Evolutionary conservation across 2,329 filamentous ascomycete species (phyloP).

Genomic region (Cryphonectria carpinicola): DNA sequence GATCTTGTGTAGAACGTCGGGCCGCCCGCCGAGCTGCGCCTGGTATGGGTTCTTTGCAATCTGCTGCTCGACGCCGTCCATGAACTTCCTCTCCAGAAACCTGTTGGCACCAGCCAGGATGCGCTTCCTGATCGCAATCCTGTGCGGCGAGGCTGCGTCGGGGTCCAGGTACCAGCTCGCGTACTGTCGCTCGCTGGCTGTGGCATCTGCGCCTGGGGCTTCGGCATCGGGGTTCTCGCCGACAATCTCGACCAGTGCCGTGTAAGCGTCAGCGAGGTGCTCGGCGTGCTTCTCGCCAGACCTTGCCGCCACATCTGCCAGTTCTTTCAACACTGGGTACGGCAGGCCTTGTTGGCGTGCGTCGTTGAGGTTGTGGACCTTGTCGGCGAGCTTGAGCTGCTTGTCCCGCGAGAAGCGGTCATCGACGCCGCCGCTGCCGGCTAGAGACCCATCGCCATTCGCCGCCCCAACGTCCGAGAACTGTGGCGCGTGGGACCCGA

Average conservation of each 20-base stretch:
- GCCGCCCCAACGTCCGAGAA: slow-evolving; percentile 71
- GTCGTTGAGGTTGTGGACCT: slow-evolving; percentile 78
- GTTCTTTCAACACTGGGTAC: slow-evolving; percentile 76
- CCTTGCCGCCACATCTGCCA: slow-evolving; percentile 73
- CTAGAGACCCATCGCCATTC: slow-evolving; percentile 49
- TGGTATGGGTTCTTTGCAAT: slow-evolving; percentile 85
- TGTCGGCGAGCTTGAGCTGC: slow-evolving; percentile 78
- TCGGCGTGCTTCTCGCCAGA: slow-evolving; percentile 72
- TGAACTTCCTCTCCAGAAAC: slow-evolving; percentile 83
- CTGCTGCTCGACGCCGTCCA: slow-evolving; percentile 73
- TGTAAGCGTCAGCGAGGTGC: slow-evolving; percentile 81
- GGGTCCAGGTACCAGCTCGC: slow-evolving; percentile 78
- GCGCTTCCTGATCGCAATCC: slow-evolving; percentile 72
- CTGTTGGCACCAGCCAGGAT: slow-evolving; percentile 79
- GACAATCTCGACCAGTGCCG: slow-evolving; percentile 77
- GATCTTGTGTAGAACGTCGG: slow-evolving; percentile 86
- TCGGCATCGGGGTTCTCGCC: slow-evolving; percentile 69
- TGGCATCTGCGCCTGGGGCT: slow-evolving; percentile 62
- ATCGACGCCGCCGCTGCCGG: slow-evolving; percentile 61
- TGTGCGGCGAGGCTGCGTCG: slow-evolving; percentile 64
- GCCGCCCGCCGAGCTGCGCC: slow-evolving; percentile 86
- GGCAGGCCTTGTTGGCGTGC: slow-evolving; percentile 67
- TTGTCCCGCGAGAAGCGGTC: slow-evolving; percentile 82
- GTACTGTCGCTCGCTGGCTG: slow-evolving; percentile 76
- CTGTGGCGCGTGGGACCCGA: slow-evolving; percentile 65